These are phyloP conservation scores for Schoenoplectus triqueter DNA, from an alignment of 202 grass and related monocot species.

Conservation along the genomic window DNA sequence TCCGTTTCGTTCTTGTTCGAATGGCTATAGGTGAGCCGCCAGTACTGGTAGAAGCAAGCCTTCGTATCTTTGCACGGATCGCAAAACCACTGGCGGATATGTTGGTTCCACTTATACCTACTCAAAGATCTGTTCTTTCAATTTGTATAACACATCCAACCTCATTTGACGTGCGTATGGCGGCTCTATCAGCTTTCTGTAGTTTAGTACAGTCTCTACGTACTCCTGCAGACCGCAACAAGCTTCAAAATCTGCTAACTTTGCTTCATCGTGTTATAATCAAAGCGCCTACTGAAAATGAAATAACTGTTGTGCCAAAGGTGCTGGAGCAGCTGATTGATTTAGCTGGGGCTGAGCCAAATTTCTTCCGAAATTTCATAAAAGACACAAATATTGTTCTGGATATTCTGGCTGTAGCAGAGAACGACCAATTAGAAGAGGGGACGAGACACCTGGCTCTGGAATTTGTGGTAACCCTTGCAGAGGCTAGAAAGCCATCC, in stretches of 20 bases:
- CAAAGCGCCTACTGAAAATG: slow-evolving; percentile 56
- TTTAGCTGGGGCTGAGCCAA: slow-evolving; percentile 61
- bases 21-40: slow-evolving; percentile 19
- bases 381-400: slow-evolving; percentile 50
- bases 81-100: slow-evolving; percentile 53
- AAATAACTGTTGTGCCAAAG: slow-evolving; percentile 58
- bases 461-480: slow-evolving; percentile 81
- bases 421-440: slow-evolving; percentile 56
- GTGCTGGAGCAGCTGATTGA: slow-evolving; percentile 85
- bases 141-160: slow-evolving; percentile 40
- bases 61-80: slow-evolving; percentile 61
- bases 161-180: slow-evolving; percentile 58
- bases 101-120: slow-evolving; percentile 51
- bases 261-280: slow-evolving; percentile 47
- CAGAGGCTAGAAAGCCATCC: slow-evolving; percentile 61
- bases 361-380: slow-evolving; percentile 53
- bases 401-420: slow-evolving; percentile 61
- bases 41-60: slow-evolving; percentile 66
- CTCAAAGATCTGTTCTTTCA: slow-evolving; percentile 61
- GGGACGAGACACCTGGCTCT: slow-evolving; percentile 74
- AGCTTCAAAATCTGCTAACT: slow-evolving; percentile 56
- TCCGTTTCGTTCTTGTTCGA: slow-evolving; percentile 59
- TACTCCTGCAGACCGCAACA: slow-evolving; percentile 46
- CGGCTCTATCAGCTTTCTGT: slow-evolving; percentile 58
- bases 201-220: slow-evolving; percentile 69